Evolutionary conservation across 2,329 filamentous ascomycete genomes (phyloP).

Genomic region (Trichophyton mentagrophytes): DNA sequence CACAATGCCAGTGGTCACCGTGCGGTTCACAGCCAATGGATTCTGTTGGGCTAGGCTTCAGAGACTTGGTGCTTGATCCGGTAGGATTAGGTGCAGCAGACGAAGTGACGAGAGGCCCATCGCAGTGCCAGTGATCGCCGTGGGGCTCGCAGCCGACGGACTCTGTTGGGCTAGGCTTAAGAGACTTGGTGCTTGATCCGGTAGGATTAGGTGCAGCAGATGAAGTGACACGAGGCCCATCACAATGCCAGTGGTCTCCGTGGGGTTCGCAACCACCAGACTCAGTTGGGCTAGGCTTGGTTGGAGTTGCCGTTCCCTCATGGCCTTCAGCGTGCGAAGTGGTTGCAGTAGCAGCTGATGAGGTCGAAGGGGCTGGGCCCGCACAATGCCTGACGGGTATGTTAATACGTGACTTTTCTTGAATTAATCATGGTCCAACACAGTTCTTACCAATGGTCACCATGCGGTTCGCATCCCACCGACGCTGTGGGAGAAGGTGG

Average conservation of each 20-base stretch:
- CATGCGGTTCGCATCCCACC: conserved; percentile 13
- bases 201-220: neutral
- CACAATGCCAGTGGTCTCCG: conserved; percentile 17
- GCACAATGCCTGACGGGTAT: conserved; percentile 20
- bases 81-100: neutral
- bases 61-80: neutral
- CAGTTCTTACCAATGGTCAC: conserved; percentile 13
- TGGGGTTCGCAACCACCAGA: conserved; percentile 15
- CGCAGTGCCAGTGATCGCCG: conserved; percentile 16
- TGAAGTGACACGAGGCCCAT: conserved; percentile 11
- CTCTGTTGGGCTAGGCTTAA: conserved; percentile 12
- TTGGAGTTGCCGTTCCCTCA: conserved; percentile 3
- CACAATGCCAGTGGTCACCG: conserved; percentile 15
- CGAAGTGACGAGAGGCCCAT: conserved; percentile 9
- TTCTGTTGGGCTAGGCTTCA: conserved; percentile 12
- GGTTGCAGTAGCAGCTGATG: neutral
- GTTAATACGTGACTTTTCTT: neutral
- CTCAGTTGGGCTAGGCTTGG: conserved; percentile 12
- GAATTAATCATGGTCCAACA: neutral
- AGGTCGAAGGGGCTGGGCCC: conserved; percentile 13
- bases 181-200: neutral
- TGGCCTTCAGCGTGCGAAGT: neutral
- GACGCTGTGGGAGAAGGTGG: conserved; percentile 23
- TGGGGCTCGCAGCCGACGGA: conserved; percentile 15
- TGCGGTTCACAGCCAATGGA: conserved; percentile 15